Conservation (phyloP, 2,329 filamentous ascomycete species). For the Colletotrichum spinosum region DNA sequence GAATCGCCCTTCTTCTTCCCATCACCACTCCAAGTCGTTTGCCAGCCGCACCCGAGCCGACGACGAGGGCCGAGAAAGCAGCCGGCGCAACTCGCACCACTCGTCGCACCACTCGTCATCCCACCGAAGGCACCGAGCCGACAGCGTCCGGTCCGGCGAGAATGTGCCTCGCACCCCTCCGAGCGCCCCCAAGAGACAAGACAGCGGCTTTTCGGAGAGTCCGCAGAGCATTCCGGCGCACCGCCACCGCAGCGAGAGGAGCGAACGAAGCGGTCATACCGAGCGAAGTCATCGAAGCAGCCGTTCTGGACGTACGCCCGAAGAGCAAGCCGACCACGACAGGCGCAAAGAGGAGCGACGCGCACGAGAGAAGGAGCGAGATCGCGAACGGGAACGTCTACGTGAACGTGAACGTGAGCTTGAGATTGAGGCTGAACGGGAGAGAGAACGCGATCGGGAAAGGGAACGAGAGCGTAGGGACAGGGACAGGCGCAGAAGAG, state of each 20-base stretch:
- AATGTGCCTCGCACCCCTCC: slow-evolving; percentile 46
- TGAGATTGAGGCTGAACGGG: slow-evolving; percentile 20
- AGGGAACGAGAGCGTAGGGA: slow-evolving; percentile 35
- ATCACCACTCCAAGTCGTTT: slow-evolving; percentile 47
- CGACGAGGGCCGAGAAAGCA: slow-evolving; percentile 45
- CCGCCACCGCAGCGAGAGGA: slow-evolving; percentile 28
- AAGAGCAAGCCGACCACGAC: slow-evolving; percentile 64
- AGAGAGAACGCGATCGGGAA: slow-evolving; percentile 24
- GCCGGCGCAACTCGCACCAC: slow-evolving; percentile 42
- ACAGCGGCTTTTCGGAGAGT: slow-evolving; percentile 60
- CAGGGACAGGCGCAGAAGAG: slow-evolving; percentile 16
- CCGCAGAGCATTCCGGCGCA: slow-evolving; percentile 37
- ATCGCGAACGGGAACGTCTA: slow-evolving; percentile 33
- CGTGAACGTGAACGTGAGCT: slow-evolving; percentile 34
- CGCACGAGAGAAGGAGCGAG: slow-evolving; percentile 33
- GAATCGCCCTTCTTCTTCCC: slow-evolving; percentile 54
- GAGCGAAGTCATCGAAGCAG: slow-evolving; percentile 28
- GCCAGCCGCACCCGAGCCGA: slow-evolving; percentile 49
- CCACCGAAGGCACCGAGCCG: slow-evolving; percentile 50
- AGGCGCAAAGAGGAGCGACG: slow-evolving; percentile 61
- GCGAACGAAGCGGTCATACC: slow-evolving; percentile 21
- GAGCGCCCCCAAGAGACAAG: slow-evolving; percentile 56
- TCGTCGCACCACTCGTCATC: slow-evolving; percentile 30
- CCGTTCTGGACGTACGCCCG: slow-evolving; percentile 52
- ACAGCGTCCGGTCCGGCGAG: slow-evolving; percentile 50